Evolutionary conservation across 495 filamentous ascomycete species (phyloP), one percentile per base, ranked within the genome.

Genomic region (Podospora fimiseda): DNA sequence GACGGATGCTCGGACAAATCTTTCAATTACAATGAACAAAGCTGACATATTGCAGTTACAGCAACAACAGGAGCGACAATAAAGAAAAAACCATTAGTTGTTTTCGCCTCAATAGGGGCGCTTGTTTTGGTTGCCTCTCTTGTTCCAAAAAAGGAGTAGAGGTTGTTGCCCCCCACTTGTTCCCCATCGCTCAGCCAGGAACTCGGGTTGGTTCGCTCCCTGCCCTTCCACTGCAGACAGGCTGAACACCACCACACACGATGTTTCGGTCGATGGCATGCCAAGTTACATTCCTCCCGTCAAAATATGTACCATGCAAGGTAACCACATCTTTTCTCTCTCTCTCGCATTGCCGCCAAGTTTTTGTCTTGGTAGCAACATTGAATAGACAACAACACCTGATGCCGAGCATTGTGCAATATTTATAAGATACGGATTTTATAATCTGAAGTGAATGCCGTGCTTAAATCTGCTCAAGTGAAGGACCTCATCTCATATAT

Each of bases 171-270:
- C 20, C 44, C 44, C 44, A 33, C 44, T 15, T 23, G 13, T 14
- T 41, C 53, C 42, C 22, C 23, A 23, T 38, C 37, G 38, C 43
- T 42, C 62, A 56, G 62, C 62, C 62, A 60, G 62, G 62, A 60
- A 62, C 54, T 60, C 59, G 62, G 62, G 59, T 60, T 55, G 50
- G 21, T 51, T 37, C 49, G n/a, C n/a, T n/a, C n/a, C n/a, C 55
- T 30, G 51, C 43, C 44, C 41, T 51, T 16, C n/a, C n/a, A 13
- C n/a, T 22, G 33, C 27, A 23, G 27, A 52, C 15, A 52, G 41
- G 9, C 50, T 43, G 50, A 30, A 45, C 22, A 38, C 27, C 27
- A 33, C 27, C n/a, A n/a, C n/a, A n/a, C n/a, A n/a, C n/a, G n/a
- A n/a, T n/a, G n/a, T n/a, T n/a, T n/a, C n/a, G n/a, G n/a, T n/a